phyloP scores from a whole-genome alignment of 805 yeast species.

The Cyberlindnera euphorbiae region DNA sequence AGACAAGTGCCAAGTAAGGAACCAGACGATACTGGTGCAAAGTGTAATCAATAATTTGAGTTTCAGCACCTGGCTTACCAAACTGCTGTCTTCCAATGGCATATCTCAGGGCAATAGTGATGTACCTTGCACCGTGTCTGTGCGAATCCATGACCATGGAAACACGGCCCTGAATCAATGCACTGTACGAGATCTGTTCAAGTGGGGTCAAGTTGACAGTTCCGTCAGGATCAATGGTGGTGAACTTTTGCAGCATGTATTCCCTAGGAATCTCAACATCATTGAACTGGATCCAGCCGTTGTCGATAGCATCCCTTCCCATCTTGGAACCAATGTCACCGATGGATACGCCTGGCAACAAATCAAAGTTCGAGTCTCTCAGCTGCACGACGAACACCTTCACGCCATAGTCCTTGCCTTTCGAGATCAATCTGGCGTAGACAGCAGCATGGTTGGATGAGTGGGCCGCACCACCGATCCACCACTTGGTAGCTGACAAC shows the following conservation, averaged over 20 bases:
- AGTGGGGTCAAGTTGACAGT: constrained; percentile 69
- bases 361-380: constrained; percentile 57
- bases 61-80: constrained; percentile 50
- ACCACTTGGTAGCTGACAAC: constrained; percentile 92
- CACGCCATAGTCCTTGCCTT: constrained; percentile 86
- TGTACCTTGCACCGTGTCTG: constrained; percentile 71
- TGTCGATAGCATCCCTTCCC: constrained; percentile 95
- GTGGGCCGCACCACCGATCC: constrained; percentile 98
- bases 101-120: constrained; percentile 82
- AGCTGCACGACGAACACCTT: constrained; percentile 93
- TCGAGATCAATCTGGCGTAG: constrained; percentile 76
- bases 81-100: constrained; percentile 60
- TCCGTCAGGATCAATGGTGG: constrained; percentile 65
- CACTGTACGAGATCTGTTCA: constrained; percentile 85
- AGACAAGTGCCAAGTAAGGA: constrained; percentile 79
- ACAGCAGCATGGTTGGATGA: constrained; percentile 82
- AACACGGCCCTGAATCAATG: constrained; percentile 84
- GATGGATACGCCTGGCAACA: constrained; percentile 72
- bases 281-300: constrained; percentile 93
- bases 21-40: constrained; percentile 83
- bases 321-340: constrained; percentile 94
- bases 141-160: constrained; percentile 84
- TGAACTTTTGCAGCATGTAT: constrained; percentile 71
- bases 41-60: constrained; percentile 79
- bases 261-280: constrained; percentile 75